Conservation (phyloP, 1,284 basidiomycete genomes). For the Naganishia sp. region DNA sequence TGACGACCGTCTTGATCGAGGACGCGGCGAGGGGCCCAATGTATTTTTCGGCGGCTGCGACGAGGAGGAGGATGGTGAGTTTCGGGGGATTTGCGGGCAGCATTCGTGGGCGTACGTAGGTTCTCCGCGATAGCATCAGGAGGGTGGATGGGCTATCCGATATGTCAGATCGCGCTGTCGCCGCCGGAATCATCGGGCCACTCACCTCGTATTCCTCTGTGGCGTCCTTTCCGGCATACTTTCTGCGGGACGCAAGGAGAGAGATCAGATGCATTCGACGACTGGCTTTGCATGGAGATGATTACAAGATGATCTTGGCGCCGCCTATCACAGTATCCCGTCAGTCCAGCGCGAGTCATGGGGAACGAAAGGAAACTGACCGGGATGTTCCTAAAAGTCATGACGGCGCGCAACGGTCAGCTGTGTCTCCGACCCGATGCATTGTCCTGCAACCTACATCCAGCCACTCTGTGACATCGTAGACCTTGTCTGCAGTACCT, state of each 20-base stretch:
- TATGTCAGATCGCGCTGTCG: neutral
- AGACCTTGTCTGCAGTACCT: slow-evolving; percentile 60
- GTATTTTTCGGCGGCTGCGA: slow-evolving; percentile 40
- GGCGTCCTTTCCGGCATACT: slow-evolving; percentile 75
- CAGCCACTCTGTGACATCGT: slow-evolving; percentile 76
- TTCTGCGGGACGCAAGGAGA: slow-evolving; percentile 40
- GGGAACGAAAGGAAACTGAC: slow-evolving; percentile 48
- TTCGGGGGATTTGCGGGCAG: neutral
- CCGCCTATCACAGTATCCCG: slow-evolving; percentile 54
- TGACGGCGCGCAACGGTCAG: slow-evolving; percentile 9
- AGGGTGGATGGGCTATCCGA: slow-evolving; percentile 70
- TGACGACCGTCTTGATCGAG: slow-evolving; percentile 61
- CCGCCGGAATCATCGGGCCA: neutral
- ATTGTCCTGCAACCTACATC: slow-evolving; percentile 56
- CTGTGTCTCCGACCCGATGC: neutral
- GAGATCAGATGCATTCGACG: neutral
- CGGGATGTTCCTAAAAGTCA: slow-evolving; percentile 63
- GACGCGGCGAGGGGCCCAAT: slow-evolving; percentile 69
- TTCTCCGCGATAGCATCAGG: slow-evolving; percentile 82
- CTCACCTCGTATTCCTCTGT: slow-evolving; percentile 71
- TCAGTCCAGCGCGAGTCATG: no score
- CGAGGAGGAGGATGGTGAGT: slow-evolving; percentile 23
- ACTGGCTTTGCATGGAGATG: neutral
- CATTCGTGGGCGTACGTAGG: slow-evolving; percentile 57
- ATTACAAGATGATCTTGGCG: slow-evolving; percentile 61